Percentiles rank a stretch among this genome's conserved stretches.
Evolutionary conservation across 2,329 filamentous ascomycete species (phyloP).

Genomic region (Simplicillium sp.): DNA sequence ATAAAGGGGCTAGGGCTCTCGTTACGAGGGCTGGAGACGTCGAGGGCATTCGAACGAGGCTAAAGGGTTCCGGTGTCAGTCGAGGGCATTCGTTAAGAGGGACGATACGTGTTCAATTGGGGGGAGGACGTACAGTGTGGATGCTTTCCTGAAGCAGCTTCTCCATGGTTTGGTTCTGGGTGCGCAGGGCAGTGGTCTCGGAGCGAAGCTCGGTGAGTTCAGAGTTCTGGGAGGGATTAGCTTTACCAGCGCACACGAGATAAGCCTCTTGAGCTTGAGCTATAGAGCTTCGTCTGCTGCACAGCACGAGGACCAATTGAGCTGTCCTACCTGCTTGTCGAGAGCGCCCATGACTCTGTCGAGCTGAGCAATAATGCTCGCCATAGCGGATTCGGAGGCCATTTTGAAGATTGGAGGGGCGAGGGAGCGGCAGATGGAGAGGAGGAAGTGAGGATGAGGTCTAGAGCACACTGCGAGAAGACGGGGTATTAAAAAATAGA

Average conservation of each 20-base stretch:
- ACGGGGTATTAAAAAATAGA: slow-evolving; percentile 6
- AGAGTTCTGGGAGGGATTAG: slow-evolving; percentile 8
- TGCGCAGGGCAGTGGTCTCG: slow-evolving; percentile 14
- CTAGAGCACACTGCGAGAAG: not conserved
- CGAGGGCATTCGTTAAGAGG: not conserved
- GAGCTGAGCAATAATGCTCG: slow-evolving; percentile 6
- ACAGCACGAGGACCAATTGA: slow-evolving; percentile 1
- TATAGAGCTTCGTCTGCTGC: no score
- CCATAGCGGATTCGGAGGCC: slow-evolving; percentile 6
- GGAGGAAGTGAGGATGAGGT: no score
- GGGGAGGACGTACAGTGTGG: slow-evolving; percentile 8
- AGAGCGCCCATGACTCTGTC: slow-evolving; percentile 8
- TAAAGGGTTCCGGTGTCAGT: not conserved
- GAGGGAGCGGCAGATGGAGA: no score
- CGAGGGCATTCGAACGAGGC: slow-evolving; percentile 3
- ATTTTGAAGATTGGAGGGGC: not conserved
- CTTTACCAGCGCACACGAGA: not conserved
- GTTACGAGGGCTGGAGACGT: slow-evolving; percentile 2
- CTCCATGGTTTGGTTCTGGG: slow-evolving; percentile 13
- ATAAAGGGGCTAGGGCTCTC: slow-evolving; percentile 7
- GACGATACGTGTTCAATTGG: slow-evolving; percentile 1
- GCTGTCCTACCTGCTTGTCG: slow-evolving; percentile 5
- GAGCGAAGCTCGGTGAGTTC: slow-evolving; percentile 13
- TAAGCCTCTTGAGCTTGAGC: no score
- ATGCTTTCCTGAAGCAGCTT: slow-evolving; percentile 12